Percentiles rank a stretch among this genome's conserved stretches.
These are phyloP conservation scores for Podospora conica DNA, from an alignment of 495 filamentous ascomycete species.

Conservation along the genomic window DNA sequence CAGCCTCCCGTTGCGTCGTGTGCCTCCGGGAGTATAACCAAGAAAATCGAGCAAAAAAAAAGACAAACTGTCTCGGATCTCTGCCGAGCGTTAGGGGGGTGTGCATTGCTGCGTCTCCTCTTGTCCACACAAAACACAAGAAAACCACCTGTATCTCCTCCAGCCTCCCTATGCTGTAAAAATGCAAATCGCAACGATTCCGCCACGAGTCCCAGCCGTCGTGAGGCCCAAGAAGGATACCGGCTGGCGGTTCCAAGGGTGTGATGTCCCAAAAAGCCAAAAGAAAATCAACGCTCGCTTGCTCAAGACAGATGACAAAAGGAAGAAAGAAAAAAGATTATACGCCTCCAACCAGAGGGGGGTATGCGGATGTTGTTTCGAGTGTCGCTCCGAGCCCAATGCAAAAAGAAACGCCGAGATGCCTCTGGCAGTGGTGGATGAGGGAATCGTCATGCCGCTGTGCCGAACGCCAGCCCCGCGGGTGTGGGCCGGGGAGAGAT, in stretches of 20 bases:
- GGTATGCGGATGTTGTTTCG: constrained; percentile 25
- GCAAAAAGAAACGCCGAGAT: constrained; percentile 36
- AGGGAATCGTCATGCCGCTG: constrained; percentile 18
- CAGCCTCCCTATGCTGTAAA: constrained; percentile 33
- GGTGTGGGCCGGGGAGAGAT: constrained; percentile 2
- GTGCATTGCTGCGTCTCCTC: constrained; percentile 50
- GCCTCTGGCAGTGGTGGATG: constrained; percentile 26
- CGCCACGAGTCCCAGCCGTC: constrained; percentile 43
- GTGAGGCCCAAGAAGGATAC: constrained; percentile 33
- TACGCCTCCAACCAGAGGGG: constrained; percentile 10
- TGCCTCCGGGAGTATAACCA: constrained; percentile 8
- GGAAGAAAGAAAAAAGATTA: constrained; percentile 22
- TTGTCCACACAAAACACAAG: constrained; percentile 25
- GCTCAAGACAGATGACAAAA: constrained; percentile 21
- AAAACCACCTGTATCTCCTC: constrained; percentile 35
- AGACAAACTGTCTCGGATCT: constrained; percentile 36
- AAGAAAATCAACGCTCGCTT: constrained; percentile 36
- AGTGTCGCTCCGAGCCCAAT: constrained; percentile 34
- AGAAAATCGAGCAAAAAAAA: constrained; percentile 10
- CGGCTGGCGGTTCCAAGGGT: constrained; percentile 34
- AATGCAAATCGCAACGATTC: constrained; percentile 41
- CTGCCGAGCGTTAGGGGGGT: constrained; percentile 29
- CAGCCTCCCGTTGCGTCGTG: constrained; percentile 8
- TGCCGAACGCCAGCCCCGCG: constrained; percentile 9
- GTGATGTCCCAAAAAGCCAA: constrained; percentile 27